Base-by-base conservation (phyloP, 129 eudicot species). In the Ambrosia artemisiifolia region DNA sequence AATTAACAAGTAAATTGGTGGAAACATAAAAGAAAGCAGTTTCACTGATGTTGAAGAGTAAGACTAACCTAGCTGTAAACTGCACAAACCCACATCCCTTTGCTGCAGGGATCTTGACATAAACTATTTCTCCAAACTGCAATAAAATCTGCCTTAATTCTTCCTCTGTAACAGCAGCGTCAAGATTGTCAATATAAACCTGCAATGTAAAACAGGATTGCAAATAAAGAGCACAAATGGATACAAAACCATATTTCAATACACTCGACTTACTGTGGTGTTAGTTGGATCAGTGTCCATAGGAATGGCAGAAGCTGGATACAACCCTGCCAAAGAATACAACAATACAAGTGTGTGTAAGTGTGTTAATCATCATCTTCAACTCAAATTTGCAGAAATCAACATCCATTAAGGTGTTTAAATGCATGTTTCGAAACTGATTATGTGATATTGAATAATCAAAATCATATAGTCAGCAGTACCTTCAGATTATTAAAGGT, bases 41-140 rank as follows among this genome's bases (percentile, higher is more conserved):
- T 69, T 68, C 20, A 24, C 57, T 51, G 35, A 63, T 20, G 71
- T n/a, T 75, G 4, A 18, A 79, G 35, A 63, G 85, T 12, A 10
- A 90, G 35, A 63, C 86, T 12, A 10, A 90, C 99, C 99, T 90
- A 67, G 86, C 50, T 2, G 82, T 79, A 76, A 86, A 95, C 87
- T 95, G 97, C 75, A 95, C 96, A 77, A 95, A 88, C 32, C 99
- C 97, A 77, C 96, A 95, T 49, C 93, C 97, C 83, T 82, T 90
- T 14, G 93, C 74, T 71, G 83, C 85, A 17, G 96, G 97, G 68
- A 95, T 95, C 81, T 91, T 95, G 61, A 86, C 96, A 70, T 85
- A 86, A n/a, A 80, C 76, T 61, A 95, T 88, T 51, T 95, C 99
- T 54, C 99, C 96, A 54, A 90, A 88, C 67, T 83, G 99, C 83